Evolutionary conservation across 1,284 basidiomycete genomes (phyloP).

Genomic region (Cryptococcus maquisensis): DNA sequence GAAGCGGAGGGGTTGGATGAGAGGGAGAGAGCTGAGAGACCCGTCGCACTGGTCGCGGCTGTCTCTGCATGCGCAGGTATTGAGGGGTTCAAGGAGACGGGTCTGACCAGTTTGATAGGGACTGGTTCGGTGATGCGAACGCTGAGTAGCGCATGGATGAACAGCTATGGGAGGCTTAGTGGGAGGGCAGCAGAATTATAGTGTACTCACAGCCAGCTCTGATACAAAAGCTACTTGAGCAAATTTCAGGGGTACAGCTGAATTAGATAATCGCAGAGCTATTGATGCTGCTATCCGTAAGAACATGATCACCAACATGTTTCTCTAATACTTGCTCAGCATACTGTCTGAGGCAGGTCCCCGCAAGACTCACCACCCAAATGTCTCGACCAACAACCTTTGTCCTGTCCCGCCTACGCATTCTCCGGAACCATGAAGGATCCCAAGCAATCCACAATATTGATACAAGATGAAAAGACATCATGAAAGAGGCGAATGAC

Average conservation of each 20-base stretch:
- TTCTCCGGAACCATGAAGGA: slow-evolving; percentile 31
- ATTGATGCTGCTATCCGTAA: slow-evolving; percentile 1
- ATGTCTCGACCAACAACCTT: slow-evolving; percentile 19
- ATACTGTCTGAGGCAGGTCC: not conserved
- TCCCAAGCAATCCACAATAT: slow-evolving; percentile 43
- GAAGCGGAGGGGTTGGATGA: not conserved
- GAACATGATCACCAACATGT: slow-evolving; percentile 19
- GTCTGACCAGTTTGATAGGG: slow-evolving; percentile 21
- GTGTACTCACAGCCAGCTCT: slow-evolving; percentile 17
- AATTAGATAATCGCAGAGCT: not conserved
- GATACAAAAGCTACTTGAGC: slow-evolving; percentile 5
- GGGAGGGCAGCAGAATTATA: not conserved
- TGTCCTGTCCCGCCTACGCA: slow-evolving; percentile 4
- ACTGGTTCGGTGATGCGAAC: slow-evolving; percentile 23
- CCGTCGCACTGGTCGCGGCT: not conserved
- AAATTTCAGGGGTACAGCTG: not conserved
- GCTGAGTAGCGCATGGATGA: slow-evolving; percentile 17
- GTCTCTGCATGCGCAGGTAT: not conserved
- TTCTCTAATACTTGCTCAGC: slow-evolving; percentile 13
- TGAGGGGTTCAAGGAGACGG: slow-evolving; percentile 12
- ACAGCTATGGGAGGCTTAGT: slow-evolving; percentile 10
- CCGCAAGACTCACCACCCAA: slow-evolving; percentile 32
- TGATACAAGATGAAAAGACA: slow-evolving; percentile 17
- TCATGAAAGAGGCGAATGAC: not conserved
- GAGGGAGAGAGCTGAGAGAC: slow-evolving; percentile 10